Evolutionary conservation across 202 grass and related monocot genomes (phyloP), one percentile per base, ranked within the genome.

Genomic region (Setaria viridis): DNA sequence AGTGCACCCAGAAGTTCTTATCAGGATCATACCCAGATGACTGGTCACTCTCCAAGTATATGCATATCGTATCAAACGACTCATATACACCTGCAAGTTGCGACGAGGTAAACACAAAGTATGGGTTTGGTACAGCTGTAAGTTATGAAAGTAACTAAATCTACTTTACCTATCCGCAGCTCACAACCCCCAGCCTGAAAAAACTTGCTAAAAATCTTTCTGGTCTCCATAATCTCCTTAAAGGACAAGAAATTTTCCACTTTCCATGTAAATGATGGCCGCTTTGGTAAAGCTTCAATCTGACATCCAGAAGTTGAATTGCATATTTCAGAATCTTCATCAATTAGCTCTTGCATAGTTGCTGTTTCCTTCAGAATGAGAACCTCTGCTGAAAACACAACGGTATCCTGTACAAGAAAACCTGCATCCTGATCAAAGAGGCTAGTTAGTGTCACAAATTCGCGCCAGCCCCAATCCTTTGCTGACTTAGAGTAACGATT

Each of bases 161-260:
- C 54, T 53, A 46, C 8, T 67, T 85, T 96, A 99, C 97, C 97
- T 99, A 99, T 99, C 82, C 97, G 97, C 88, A 99, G 82, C 64
- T 99, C 93, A 90, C 97, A 99, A 43, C 83, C 93, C 21, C 92
- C 97, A 90, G 82, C 93, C 41, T 93, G 86, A 83, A 99, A 99
- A 88, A 96, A 96, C 62, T 99, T 99, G 86, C 97, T 99, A 70
- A 99, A 99, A 70, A 96, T 99, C 72, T 99, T 99, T 70, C 97
- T 89, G 30, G 93, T 91, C 77, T 96, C 92, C 93, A 96, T 99
- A 79, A 99, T 99, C 49, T 99, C 97, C 80, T 99, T 99, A 54
- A 99, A 99, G 2, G 92, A 90, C 78, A 95, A 87, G 80, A 99
- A 96, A 84, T 96, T 99, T 87, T 99, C 97, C 39, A 99, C 93